Percentiles rank a stretch among this genome's conserved stretches.
Evolutionary conservation across 192 early-diverging fungal species (phyloP).

Genomic region (Mortierella alpina): DNA sequence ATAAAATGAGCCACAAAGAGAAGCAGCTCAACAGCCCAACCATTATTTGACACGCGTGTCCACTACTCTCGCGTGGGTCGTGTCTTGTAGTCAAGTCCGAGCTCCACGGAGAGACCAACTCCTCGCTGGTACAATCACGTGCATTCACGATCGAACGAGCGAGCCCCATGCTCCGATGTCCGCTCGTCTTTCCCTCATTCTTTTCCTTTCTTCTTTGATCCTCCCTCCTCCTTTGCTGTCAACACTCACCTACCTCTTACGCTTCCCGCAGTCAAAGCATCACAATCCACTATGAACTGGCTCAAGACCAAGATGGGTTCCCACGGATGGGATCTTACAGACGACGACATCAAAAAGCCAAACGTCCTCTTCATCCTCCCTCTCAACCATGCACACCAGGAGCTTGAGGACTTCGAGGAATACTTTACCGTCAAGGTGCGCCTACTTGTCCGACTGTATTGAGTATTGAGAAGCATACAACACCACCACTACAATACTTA

Average conservation of each 20-base stretch:
- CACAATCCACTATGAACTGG: constrained; percentile 38
- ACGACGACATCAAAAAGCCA: constrained; percentile 51
- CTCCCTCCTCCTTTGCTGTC: background rate
- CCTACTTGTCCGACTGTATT: background rate
- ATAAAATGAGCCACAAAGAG: too few species aligned
- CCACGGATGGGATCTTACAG: constrained; percentile 47
- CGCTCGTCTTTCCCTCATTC: background rate
- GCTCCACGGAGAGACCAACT: too few species aligned
- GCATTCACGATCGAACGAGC: background rate
- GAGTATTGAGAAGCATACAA: background rate
- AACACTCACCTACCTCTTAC: background rate
- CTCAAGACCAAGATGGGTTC: constrained; percentile 55
- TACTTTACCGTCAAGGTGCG: constrained; percentile 50
- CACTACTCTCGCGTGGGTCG: too few species aligned
- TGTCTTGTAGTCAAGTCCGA: too few species aligned
- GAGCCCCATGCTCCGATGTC: background rate
- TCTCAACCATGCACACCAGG: constrained; percentile 27
- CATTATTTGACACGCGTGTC: too few species aligned
- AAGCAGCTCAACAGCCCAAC: too few species aligned
- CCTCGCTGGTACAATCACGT: too few species aligned
- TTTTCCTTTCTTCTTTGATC: background rate
- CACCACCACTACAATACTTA: background rate
- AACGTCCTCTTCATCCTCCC: constrained; percentile 38
- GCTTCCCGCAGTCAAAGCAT: background rate
- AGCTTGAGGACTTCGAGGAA: constrained; percentile 49